Evolutionary conservation across 2,329 filamentous ascomycete species (phyloP).

Genomic region (Aspergillus brunneoviolaceus): DNA sequence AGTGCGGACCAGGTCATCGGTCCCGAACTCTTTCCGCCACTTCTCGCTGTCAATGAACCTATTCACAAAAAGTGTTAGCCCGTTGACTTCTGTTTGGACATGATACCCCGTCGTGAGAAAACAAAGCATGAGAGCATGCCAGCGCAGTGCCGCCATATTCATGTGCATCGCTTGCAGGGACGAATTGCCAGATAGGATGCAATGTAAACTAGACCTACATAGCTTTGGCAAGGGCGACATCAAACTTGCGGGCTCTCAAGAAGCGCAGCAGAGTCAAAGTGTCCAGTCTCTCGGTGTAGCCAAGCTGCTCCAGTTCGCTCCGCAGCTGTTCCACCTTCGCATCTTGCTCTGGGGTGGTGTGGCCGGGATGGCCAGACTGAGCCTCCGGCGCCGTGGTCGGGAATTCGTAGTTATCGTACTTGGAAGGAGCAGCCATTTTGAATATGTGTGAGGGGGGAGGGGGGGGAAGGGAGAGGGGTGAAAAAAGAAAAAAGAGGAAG

Average conservation of each 20-base stretch:
- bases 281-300: slow-evolving; percentile 81
- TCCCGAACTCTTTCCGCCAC: slow-evolving; percentile 84
- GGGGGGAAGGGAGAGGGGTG: neutral
- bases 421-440: slow-evolving; percentile 58
- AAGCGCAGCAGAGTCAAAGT: slow-evolving; percentile 91
- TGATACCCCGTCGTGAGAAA: too few relatives aligned
- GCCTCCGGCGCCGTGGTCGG: slow-evolving; percentile 72
- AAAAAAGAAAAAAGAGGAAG: slow-evolving; percentile 4
- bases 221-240: slow-evolving; percentile 76
- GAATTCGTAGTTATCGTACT: slow-evolving; percentile 96
- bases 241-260: slow-evolving; percentile 91
- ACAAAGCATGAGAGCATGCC: neutral
- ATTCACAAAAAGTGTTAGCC: slow-evolving; percentile 12
- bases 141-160: neutral
- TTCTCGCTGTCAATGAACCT: slow-evolving; percentile 91
- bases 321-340: slow-evolving; percentile 85
- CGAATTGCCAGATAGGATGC: neutral
- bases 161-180: neutral
- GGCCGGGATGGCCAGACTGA: slow-evolving; percentile 78
- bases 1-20: slow-evolving; percentile 74
- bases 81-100: neutral
- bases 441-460: slow-evolving; percentile 8
- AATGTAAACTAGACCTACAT: slow-evolving; percentile 65
- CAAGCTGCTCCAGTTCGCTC: slow-evolving; percentile 76
- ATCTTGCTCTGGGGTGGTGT: slow-evolving; percentile 83